phyloP scores from a whole-genome alignment of 2,329 filamentous ascomycete genomes.

The Blastomyces percursus region DNA sequence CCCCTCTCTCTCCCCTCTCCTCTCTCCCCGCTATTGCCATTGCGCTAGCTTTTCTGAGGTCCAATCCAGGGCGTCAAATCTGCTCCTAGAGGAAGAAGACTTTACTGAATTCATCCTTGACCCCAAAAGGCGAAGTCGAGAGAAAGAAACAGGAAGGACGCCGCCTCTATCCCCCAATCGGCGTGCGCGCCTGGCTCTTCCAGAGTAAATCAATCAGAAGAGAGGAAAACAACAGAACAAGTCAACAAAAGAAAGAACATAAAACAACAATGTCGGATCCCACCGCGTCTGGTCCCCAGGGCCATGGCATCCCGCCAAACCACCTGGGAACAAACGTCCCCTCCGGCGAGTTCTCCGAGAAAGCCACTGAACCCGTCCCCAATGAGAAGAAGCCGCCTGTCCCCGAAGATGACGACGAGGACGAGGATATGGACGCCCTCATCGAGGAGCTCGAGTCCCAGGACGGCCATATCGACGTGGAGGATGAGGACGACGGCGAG shows the following conservation, averaged over 20 bases:
- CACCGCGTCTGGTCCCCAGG: slow-evolving; percentile 13
- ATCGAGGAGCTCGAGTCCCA: slow-evolving; percentile 80
- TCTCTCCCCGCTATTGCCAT: slow-evolving; percentile 6
- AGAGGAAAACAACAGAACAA: no score
- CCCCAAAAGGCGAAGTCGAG: neutral
- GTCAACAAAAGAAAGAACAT: no score
- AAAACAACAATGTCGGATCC: slow-evolving; percentile 12
- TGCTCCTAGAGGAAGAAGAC: neutral
- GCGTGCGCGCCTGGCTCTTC: no score
- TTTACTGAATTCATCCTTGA: no score
- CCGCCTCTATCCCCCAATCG: no score
- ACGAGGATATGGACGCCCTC: slow-evolving; percentile 74
- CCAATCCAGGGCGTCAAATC: slow-evolving; percentile 1
- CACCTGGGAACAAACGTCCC: slow-evolving; percentile 18
- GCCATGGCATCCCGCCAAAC: slow-evolving; percentile 15
- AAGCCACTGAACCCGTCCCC: slow-evolving; percentile 6
- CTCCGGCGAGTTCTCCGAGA: slow-evolving; percentile 15
- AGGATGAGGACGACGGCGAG: slow-evolving; percentile 48
- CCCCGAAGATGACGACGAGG: slow-evolving; percentile 56
- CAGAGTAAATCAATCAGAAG: no score
- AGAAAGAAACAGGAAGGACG: neutral
- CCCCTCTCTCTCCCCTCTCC: slow-evolving; percentile 5
- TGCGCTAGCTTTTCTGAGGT: slow-evolving; percentile 2
- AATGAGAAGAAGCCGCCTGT: slow-evolving; percentile 14
- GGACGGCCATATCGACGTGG: slow-evolving; percentile 57